phyloP scores from a whole-genome alignment of 768 basidiomycete species.

The Phanerodontia chrysosporium region DNA sequence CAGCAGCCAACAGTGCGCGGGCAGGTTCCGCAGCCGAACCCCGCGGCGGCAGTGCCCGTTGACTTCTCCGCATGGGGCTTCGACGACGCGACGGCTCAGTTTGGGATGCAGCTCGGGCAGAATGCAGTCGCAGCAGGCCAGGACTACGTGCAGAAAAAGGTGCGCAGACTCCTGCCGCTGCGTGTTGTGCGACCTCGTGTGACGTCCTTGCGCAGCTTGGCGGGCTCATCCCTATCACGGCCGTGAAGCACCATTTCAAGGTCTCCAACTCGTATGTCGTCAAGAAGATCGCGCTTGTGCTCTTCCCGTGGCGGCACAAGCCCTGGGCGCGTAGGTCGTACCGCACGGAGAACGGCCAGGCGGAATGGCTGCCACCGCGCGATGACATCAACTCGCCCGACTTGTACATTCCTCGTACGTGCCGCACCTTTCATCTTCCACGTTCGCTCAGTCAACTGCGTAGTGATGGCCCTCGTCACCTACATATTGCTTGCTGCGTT shows the following conservation, averaged over 20 bases:
- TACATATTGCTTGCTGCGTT: conserved; percentile 90
- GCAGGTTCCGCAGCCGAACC: conserved; percentile 29
- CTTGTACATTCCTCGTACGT: conserved; percentile 87
- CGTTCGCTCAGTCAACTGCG: background rate
- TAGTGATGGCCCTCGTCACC: conserved; percentile 94
- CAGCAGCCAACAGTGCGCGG: conserved; percentile 20
- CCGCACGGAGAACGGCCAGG: conserved; percentile 59
- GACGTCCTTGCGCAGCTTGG: conserved; percentile 57
- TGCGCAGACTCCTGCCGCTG: conserved; percentile 38
- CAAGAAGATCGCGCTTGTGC: conserved; percentile 75
- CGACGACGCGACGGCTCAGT: conserved; percentile 90
- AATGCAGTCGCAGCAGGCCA: conserved; percentile 91
- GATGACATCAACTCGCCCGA: conserved; percentile 97
- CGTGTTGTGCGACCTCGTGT: conserved; percentile 4
- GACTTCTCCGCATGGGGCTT: conserved; percentile 79
- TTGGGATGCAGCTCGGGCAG: conserved; percentile 93
- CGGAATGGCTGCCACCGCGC: conserved; percentile 83
- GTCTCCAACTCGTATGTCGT: conserved; percentile 96
- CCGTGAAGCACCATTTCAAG: conserved; percentile 90
- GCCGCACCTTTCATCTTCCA: background rate
- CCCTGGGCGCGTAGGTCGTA: conserved; percentile 75
- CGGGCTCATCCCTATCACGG: conserved; percentile 66
- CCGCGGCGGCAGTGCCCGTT: conserved; percentile 30
- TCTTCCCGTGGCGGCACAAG: conserved; percentile 95
- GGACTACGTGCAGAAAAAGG: conserved; percentile 93